phyloP scores from a whole-genome alignment of 75 land plant species.

The Selaginella tamariscina region DNA sequence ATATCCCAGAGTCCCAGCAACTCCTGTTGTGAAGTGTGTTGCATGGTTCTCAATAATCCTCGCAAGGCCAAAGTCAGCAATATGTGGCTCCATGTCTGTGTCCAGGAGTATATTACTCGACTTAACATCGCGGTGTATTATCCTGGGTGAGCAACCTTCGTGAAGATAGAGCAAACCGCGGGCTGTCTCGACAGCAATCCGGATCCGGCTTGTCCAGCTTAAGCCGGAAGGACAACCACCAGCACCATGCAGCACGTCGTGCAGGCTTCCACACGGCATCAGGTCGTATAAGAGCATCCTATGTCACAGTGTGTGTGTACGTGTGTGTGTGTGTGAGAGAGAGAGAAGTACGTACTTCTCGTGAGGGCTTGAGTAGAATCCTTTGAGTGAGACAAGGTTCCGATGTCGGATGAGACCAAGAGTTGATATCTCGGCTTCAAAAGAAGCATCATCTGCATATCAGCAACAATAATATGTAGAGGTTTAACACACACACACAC shows the following conservation, averaged over 20 bases:
- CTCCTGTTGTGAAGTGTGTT: neutral
- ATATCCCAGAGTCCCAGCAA: slow-evolving; percentile 10
- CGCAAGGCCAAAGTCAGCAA: slow-evolving; percentile 7
- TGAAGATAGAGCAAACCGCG: slow-evolving; percentile 6
- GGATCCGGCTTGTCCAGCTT: neutral
- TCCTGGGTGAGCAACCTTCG: slow-evolving; percentile 10
- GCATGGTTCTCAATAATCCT: slow-evolving; percentile 1
- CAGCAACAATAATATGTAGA: too few species aligned
- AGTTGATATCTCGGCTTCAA: neutral
- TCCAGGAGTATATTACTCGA: slow-evolving; percentile 7
- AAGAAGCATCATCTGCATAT: slow-evolving; percentile 1
- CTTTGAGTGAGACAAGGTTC: slow-evolving; percentile 3
- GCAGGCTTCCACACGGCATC: slow-evolving; percentile 12
- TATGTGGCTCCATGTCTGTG: slow-evolving; percentile 3
- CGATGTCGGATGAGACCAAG: slow-evolving; percentile 3
- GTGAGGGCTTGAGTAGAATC: neutral
- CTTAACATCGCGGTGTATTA: neutral
- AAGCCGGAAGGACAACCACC: neutral
- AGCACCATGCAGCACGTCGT: slow-evolving; percentile 2
- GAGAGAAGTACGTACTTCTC: too few species aligned
- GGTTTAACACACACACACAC: too few species aligned
- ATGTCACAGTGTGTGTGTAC: too few species aligned
- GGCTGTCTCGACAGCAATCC: slow-evolving; percentile 1
- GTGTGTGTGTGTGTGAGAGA: too few species aligned
- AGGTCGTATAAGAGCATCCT: neutral